These are phyloP conservation scores for Neurospora sp. DNA, from an alignment of 495 filamentous ascomycete species.

Conservation along the genomic window DNA sequence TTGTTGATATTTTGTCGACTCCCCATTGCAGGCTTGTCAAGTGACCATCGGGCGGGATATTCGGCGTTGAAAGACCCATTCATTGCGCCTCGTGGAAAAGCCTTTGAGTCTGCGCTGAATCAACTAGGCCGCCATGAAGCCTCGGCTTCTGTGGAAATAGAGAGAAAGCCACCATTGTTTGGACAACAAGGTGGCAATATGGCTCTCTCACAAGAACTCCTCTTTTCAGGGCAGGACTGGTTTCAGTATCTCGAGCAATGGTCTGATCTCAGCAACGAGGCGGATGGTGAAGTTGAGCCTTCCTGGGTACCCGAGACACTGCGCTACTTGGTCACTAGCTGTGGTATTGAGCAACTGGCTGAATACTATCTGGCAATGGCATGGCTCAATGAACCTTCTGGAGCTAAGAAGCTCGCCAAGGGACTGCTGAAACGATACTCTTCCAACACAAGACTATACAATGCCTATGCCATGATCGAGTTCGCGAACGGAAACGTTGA, in stretches of 20 bases:
- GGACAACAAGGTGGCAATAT: conserved; percentile 22
- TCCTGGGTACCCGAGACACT: conserved; percentile 46
- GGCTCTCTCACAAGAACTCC: conserved; percentile 22
- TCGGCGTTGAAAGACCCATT: conserved; percentile 28
- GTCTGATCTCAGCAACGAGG: not conserved
- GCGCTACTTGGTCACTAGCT: conserved; percentile 38
- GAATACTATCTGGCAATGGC: conserved; percentile 67
- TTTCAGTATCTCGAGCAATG: conserved; percentile 26
- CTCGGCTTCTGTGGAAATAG: conserved; percentile 2
- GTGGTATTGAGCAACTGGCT: conserved; percentile 43
- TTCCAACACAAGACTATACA: conserved; percentile 60
- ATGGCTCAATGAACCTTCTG: conserved; percentile 42
- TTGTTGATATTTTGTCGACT: conserved; percentile 63
- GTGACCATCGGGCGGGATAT: not conserved
- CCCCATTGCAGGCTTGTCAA: conserved; percentile 35
- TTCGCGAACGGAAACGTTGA: conserved; percentile 43
- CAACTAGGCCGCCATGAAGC: not conserved
- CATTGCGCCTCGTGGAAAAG: conserved; percentile 9
- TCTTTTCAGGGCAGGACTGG: conserved; percentile 28
- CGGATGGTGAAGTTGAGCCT: conserved; percentile 20
- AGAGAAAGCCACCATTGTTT: conserved; percentile 24
- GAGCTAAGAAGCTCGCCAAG: conserved; percentile 65
- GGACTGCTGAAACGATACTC: conserved; percentile 55
- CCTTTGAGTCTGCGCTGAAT: conserved; percentile 2
- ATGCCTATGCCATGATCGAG: conserved; percentile 68